Percentiles rank a stretch among this genome's conserved stretches.
Conservation (phyloP, 495 filamentous ascomycete species). For the Clohesyomyces aquaticus region DNA sequence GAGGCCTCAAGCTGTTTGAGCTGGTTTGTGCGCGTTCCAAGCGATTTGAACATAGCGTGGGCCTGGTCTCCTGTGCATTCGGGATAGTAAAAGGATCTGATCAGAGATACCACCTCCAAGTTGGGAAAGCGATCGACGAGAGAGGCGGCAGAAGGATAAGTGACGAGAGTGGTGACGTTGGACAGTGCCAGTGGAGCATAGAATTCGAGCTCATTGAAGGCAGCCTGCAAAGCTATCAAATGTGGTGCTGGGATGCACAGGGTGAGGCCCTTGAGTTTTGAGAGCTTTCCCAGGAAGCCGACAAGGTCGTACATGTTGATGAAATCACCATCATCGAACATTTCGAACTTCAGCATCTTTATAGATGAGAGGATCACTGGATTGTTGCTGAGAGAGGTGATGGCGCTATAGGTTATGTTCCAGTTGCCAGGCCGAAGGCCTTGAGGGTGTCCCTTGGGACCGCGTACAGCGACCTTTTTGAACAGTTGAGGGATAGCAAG, state of each 20-base stretch:
- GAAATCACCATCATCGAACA: neutral
- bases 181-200: neutral
- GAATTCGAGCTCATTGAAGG: neutral
- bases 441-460: neutral
- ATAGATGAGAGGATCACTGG: neutral
- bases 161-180: neutral
- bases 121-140: neutral
- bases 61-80: no score
- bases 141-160: neutral
- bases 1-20: neutral
- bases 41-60: no score
- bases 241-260: neutral
- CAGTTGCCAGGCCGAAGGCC: neutral
- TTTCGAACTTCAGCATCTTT: neutral
- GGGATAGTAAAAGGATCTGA: no score
- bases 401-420: neutral
- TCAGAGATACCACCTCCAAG: neutral
- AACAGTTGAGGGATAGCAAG: neutral
- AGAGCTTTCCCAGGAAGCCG: neutral
- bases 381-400: neutral
- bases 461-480: neutral
- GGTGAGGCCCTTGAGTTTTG: neutral
- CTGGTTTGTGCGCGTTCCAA: neutral
- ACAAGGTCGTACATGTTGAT: neutral
- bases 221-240: neutral